Evolutionary conservation across 129 eudicot species (phyloP), one percentile per base, ranked within the genome.

Genomic region (Lactuca sativa): DNA sequence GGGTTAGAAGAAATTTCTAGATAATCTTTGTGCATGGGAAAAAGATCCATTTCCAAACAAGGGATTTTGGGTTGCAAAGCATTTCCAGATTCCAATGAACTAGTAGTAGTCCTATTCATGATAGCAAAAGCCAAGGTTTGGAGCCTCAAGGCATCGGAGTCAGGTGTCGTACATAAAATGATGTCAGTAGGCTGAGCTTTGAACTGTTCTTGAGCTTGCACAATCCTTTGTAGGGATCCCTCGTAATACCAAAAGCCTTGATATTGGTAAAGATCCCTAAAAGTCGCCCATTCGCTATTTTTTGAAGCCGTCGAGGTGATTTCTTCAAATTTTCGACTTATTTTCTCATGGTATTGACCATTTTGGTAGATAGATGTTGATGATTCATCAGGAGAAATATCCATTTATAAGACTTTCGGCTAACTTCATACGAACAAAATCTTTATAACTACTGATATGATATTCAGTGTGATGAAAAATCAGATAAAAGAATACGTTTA

Each of bases 121-220:
- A 69, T 77, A 4, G 81, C 76, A 47, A 69, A 54, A 56, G 30
- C 59, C 9, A 62, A 62, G 5, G 81, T 61, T 14, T 77, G 71
- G 13, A 77, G 52, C 77, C 67, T 62, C 6, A 71, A 52, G n/a
- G 77, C 44, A 7, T 76, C 77, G 12, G 67, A 34, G 47, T 56
- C 59, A 6, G 72, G 81, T 13, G 55, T 14, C 37, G 71, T 62
- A 32, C 71, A 61, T 43, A 70, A 33, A 54, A 77, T 61, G 67
- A 70, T 62, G 43, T 77, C 81, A 4, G 44, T 38, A 13, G 70
- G 30, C 7, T 69, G 74, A n/a, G 65, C 74, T 18, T 18, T 69
- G 33, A 69, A 76, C 3, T 40, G 74, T 14, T 68, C 57, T 66
- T 66, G 70, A 33, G 70, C 70, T 66, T 21, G 37, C 32, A 66